phyloP scores from a whole-genome alignment of 257 asterid genomes.

The Solanum gracilifrons region DNA sequence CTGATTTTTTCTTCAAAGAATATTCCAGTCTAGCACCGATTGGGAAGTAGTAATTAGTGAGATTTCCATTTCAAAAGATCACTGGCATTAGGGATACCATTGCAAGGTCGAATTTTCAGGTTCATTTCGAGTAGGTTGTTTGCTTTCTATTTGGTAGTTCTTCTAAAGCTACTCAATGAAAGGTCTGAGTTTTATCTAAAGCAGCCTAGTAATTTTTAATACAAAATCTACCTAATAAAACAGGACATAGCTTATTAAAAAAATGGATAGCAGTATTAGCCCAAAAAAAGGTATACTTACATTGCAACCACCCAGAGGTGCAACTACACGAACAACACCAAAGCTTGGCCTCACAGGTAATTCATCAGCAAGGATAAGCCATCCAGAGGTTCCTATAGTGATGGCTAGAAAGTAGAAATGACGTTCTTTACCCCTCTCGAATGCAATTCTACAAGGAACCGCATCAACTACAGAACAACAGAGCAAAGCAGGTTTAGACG shows the following conservation, averaged over 20 bases:
- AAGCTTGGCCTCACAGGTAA: slow-evolving; percentile 32
- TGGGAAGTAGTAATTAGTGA: background rate
- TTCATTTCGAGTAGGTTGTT: background rate
- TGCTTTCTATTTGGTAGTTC: background rate
- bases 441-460: slow-evolving; percentile 89
- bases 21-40: background rate
- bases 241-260: background rate
- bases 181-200: background rate
- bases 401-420: slow-evolving; percentile 64
- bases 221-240: background rate
- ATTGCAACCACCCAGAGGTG: slow-evolving; percentile 91
- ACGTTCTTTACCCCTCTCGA: slow-evolving; percentile 96
- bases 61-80: background rate
- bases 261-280: slow-evolving; percentile 14
- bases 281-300: slow-evolving; percentile 31
- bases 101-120: background rate
- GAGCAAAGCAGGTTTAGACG: background rate
- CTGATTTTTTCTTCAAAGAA: background rate
- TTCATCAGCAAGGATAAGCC: slow-evolving; percentile 88
- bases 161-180: background rate
- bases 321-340: slow-evolving; percentile 74
- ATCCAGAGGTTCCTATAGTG: slow-evolving; percentile 68
- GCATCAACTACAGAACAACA: slow-evolving; percentile 49
- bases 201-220: background rate
- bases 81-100: background rate